A percentile compares a stretch with the other conserved stretches of the same genome.
Evolutionary conservation across 371 early-diverging fungal genomes (phyloP).

Genomic region (Mucor plumbeus): DNA sequence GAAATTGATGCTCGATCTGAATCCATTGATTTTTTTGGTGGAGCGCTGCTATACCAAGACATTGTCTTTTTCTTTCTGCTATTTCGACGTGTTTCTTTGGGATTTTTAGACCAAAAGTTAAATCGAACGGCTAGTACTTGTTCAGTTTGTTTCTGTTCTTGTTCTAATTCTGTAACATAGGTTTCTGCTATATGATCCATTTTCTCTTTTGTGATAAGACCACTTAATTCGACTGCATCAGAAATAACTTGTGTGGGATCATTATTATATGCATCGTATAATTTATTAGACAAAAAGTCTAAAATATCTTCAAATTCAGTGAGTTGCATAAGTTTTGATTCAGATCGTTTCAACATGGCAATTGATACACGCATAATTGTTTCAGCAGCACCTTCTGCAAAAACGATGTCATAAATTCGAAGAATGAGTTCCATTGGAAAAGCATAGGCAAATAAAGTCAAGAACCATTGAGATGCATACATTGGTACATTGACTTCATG

Average conservation of each 20-base stretch:
- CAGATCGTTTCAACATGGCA: conserved; percentile 83
- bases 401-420: conserved; percentile 86
- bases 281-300: conserved; percentile 72
- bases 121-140: conserved; percentile 64
- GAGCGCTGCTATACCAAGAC: conserved; percentile 34
- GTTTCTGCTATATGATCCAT: conserved; percentile 77
- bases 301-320: conserved; percentile 86
- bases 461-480: conserved; percentile 94
- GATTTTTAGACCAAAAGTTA: conserved; percentile 46
- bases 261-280: conserved; percentile 80
- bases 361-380: conserved; percentile 91
- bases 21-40: conserved; percentile 26
- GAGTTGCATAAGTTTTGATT: conserved; percentile 73
- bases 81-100: conserved; percentile 13
- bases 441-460: conserved; percentile 89
- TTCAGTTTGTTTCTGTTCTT: conserved; percentile 66
- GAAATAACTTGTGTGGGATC: conserved; percentile 72
- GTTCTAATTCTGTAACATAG: conserved; percentile 66
- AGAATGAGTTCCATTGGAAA: conserved; percentile 81
- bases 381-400: conserved; percentile 86
- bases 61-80: conserved; percentile 47
- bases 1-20: conserved; percentile 37
- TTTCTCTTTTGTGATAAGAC: conserved; percentile 70
- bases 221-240: conserved; percentile 78
- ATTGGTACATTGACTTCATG: conserved; percentile 86